Conservation (phyloP, 306 rosid species). For the Crotalaria pallida region DNA sequence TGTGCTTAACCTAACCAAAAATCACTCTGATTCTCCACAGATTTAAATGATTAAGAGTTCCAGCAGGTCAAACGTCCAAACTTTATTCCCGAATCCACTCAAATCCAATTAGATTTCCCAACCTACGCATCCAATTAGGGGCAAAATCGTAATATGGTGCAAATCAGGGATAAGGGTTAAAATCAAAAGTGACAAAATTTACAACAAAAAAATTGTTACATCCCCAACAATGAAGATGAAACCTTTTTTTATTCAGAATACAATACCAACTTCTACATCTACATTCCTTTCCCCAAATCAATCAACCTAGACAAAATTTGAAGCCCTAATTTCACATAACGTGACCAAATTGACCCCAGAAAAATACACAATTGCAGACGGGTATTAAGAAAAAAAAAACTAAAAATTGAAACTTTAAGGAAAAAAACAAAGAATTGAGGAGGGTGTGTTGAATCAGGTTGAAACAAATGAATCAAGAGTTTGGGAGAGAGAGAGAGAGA, state of each 20-base stretch:
- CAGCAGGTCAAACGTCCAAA: slow-evolving; percentile 11
- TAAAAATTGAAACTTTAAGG: not conserved
- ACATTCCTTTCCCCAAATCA: slow-evolving; percentile 30
- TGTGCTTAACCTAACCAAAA: slow-evolving; percentile 28
- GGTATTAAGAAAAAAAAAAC: slow-evolving; percentile 19
- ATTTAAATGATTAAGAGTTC: slow-evolving; percentile 12
- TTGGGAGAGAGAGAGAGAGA: slow-evolving; percentile 22
- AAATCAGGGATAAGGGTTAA: slow-evolving; percentile 19
- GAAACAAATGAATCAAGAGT: slow-evolving; percentile 28
- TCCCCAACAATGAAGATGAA: slow-evolving; percentile 28
- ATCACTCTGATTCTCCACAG: slow-evolving; percentile 24
- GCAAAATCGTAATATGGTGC: not conserved
- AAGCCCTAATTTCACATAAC: slow-evolving; percentile 37
- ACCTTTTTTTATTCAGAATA: slow-evolving; percentile 10
- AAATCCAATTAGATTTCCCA: slow-evolving; percentile 28
- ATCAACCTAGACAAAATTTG: slow-evolving; percentile 20
- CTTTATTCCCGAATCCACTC: slow-evolving; percentile 29
- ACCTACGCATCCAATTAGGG: not conserved
- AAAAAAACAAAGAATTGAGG: not conserved
- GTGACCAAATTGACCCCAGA: slow-evolving; percentile 35
- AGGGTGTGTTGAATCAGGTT: slow-evolving; percentile 22
- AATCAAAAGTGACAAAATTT: slow-evolving; percentile 19
- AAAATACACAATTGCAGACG: slow-evolving; percentile 23
- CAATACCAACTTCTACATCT: slow-evolving; percentile 19
- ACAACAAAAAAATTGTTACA: slow-evolving; percentile 13